phyloP scores from a whole-genome alignment of 2,329 filamentous ascomycete species.

The Phoma herbarum region DNA sequence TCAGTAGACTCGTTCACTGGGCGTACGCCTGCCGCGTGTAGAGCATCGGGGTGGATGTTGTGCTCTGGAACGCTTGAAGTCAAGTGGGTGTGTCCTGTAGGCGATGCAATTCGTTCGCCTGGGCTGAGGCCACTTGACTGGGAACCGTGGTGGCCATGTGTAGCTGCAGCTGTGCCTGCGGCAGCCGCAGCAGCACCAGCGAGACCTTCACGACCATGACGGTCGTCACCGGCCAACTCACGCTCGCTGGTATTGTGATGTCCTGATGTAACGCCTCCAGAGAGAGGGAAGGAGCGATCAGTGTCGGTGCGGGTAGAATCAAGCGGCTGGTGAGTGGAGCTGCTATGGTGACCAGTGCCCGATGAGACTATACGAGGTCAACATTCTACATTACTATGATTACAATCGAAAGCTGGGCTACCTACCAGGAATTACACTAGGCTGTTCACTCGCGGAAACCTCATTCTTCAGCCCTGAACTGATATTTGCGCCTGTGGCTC shows the following conservation, averaged over 20 bases:
- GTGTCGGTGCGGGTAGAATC: conserved; percentile 31
- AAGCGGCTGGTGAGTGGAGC: conserved; percentile 13
- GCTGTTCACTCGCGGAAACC: conserved; percentile 4
- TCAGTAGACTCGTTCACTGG: conserved; percentile 6
- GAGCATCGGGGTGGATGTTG: conserved; percentile 20
- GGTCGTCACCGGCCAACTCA: conserved; percentile 24
- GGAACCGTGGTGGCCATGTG: neutral
- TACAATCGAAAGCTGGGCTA: conserved; percentile 17
- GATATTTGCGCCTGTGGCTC: conserved; percentile 22
- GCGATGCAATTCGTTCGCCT: conserved; percentile 4
- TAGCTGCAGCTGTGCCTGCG: conserved; percentile 9
- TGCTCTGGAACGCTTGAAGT: conserved; percentile 16
- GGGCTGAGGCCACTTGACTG: neutral
- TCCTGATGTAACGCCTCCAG: conserved; percentile 41
- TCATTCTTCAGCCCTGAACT: conserved; percentile 15
- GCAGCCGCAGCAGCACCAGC: conserved; percentile 42
- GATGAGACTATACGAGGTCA: conserved; percentile 1
- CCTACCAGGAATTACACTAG: conserved; percentile 31
- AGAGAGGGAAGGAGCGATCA: conserved; percentile 49
- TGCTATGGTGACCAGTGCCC: conserved; percentile 3
- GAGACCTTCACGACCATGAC: conserved; percentile 36
- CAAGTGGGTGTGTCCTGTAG: conserved; percentile 15
- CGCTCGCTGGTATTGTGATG: conserved; percentile 22
- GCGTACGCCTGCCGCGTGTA: conserved; percentile 14
- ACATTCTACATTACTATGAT: neutral